Percentiles rank a stretch among this genome's conserved stretches.
Evolutionary conservation across 2,329 filamentous ascomycete genomes (phyloP).

Genomic region (Mariannaea sp.): DNA sequence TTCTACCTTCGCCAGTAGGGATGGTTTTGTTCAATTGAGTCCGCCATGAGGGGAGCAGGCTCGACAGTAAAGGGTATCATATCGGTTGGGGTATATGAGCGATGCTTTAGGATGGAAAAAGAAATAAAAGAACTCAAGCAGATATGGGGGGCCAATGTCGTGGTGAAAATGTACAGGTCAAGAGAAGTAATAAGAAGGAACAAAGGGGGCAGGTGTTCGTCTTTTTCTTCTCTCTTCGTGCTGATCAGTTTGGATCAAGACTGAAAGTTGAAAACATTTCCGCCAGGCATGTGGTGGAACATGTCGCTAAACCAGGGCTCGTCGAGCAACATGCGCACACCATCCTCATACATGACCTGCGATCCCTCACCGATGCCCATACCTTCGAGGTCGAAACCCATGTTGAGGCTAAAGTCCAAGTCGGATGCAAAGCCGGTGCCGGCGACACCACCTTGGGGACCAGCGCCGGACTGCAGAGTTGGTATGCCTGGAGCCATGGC

Average conservation of each 20-base stretch:
- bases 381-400: constrained; percentile 40
- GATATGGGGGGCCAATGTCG: no score
- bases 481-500: constrained; percentile 37
- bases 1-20: no score
- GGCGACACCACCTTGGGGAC: constrained; percentile 17
- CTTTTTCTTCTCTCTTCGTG: no score
- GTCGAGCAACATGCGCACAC: constrained; percentile 44
- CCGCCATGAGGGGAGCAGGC: no score
- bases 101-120: no score
- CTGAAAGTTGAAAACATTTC: constrained; percentile 44
- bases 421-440: constrained; percentile 24
- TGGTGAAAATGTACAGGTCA: neutral
- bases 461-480: constrained; percentile 18
- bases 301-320: constrained; percentile 49
- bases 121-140: no score
- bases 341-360: constrained; percentile 41
- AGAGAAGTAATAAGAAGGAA: neutral
- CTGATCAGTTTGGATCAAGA: neutral
- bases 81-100: no score
- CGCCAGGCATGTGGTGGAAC: constrained; percentile 44
- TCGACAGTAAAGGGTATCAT: no score
- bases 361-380: constrained; percentile 36
- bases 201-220: neutral
- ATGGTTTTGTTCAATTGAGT: no score
- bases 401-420: constrained; percentile 31